Base-by-base conservation (phyloP, 768 basidiomycete species). In the Collybia sp. region DNA sequence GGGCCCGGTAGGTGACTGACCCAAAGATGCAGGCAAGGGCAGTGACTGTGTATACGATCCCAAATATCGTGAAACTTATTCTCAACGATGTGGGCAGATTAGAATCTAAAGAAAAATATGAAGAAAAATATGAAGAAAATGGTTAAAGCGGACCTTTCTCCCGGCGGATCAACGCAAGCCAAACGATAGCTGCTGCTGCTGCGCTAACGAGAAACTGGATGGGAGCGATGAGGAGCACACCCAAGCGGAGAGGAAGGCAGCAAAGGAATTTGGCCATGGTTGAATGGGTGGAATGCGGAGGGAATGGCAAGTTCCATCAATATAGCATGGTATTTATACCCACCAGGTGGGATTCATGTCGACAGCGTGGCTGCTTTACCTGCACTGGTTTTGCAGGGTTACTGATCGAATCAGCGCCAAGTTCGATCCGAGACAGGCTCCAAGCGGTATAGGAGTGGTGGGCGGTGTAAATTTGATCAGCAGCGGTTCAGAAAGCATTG, bases 241-340 rank as follows among this genome's bases (percentile, higher is more conserved):
- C 71, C 34, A 72, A 53, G 16, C 71, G 66, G 35, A 71, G 64
- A n/a, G 72, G 71, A 11, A 74, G 54, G 47, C 72, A 74, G 44
- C 65, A 69, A 8, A 69, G 61, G 51, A 70, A 70, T 53, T 72
- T 72, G 30, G 70, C 59, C 30, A 58, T 54, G 70, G 72, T 72
- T 40, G 40, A 15, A 12, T 9, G 32, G 32, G 16, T 10, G 34
- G 39, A 32, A 2, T 30, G 34, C 20, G 17, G 17, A 47, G 47
- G 34, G 19, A 15, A 20, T 40, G 47, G 44, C 40, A 50, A 11
- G 17, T 42, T 42, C 33, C 40, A 30, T 40, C 13, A 35, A 33
- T 18, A 43, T 11, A 40, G 25, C 25, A 25, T 3, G 25, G 25
- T 25, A 25, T 25, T 25, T 25, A 25, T 25, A 25, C 25, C 25